phyloP scores from a whole-genome alignment of 495 filamentous ascomycete genomes.

The Cenococcum geophilum region DNA sequence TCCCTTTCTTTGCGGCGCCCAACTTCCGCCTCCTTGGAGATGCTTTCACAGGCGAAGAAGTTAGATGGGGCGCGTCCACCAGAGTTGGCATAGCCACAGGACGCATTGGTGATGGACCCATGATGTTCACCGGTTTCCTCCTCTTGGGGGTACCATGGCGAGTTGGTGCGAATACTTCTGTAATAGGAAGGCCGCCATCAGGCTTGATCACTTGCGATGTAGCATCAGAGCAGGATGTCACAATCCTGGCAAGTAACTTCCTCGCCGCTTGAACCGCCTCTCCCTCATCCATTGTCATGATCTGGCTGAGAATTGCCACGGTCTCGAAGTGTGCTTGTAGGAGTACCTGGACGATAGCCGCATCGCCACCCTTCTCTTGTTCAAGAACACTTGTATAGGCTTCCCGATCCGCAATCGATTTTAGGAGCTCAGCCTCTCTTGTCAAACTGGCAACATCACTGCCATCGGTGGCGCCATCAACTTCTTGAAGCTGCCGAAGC shows the following conservation, averaged over 20 bases:
- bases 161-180: slow-evolving; percentile 59
- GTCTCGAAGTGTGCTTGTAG: slow-evolving; percentile 89
- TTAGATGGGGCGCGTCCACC: slow-evolving; percentile 39
- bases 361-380: slow-evolving; percentile 75
- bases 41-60: slow-evolving; percentile 54
- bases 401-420: slow-evolving; percentile 77
- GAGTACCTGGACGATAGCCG: slow-evolving; percentile 69
- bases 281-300: slow-evolving; percentile 71
- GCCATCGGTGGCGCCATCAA: slow-evolving; percentile 62
- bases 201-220: slow-evolving; percentile 83
- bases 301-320: slow-evolving; percentile 69
- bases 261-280: slow-evolving; percentile 78
- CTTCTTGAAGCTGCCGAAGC: slow-evolving; percentile 65
- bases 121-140: slow-evolving; percentile 51
- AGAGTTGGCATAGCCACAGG: slow-evolving; percentile 17
- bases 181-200: slow-evolving; percentile 64
- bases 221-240: slow-evolving; percentile 65
- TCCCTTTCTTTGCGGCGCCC: slow-evolving; percentile 62
- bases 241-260: slow-evolving; percentile 67
- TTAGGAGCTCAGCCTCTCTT: slow-evolving; percentile 78
- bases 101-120: slow-evolving; percentile 38
- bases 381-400: slow-evolving; percentile 69
- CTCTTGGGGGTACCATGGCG: slow-evolving; percentile 67
- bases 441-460: slow-evolving; percentile 65
- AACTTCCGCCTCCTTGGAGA: slow-evolving; percentile 77